phyloP scores from a whole-genome alignment of 2,329 filamentous ascomycete genomes.

The Pseudogymnoascus sp. region DNA sequence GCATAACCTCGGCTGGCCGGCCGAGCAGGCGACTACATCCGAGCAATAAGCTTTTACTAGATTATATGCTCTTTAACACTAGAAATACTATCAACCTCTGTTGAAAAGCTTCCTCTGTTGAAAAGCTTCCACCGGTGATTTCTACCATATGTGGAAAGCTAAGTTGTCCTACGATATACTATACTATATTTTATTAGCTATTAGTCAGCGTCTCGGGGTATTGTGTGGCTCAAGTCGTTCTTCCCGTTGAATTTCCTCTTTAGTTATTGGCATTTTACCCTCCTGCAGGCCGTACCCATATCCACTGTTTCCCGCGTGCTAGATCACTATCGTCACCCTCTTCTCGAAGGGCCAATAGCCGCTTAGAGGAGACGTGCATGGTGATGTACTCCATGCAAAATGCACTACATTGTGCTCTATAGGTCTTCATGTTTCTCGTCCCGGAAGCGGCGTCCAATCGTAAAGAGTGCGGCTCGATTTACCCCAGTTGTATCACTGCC shows the following conservation, averaged over 20 bases:
- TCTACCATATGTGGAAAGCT: neutral
- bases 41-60: neutral
- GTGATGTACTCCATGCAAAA: neutral
- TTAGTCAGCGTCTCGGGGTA: neutral
- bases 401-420: neutral
- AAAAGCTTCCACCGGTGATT: neutral
- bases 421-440: neutral
- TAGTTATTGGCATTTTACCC: constrained; percentile 1
- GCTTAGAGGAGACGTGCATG: neutral
- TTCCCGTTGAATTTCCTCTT: neutral
- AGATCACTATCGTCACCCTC: neutral
- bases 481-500: neutral
- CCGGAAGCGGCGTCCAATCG: constrained; percentile 3
- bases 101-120: neutral
- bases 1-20: neutral
- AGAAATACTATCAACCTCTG: neutral
- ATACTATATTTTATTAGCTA: neutral
- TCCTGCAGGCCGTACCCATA: neutral
- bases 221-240: neutral
- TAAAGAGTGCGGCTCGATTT: neutral
- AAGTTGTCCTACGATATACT: neutral
- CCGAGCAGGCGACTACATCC: neutral
- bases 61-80: neutral
- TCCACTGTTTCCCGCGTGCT: neutral
- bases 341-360: neutral